These are phyloP conservation scores for Fusarium temperatum DNA, from an alignment of 2,329 filamentous ascomycete species.

Conservation along the genomic window DNA sequence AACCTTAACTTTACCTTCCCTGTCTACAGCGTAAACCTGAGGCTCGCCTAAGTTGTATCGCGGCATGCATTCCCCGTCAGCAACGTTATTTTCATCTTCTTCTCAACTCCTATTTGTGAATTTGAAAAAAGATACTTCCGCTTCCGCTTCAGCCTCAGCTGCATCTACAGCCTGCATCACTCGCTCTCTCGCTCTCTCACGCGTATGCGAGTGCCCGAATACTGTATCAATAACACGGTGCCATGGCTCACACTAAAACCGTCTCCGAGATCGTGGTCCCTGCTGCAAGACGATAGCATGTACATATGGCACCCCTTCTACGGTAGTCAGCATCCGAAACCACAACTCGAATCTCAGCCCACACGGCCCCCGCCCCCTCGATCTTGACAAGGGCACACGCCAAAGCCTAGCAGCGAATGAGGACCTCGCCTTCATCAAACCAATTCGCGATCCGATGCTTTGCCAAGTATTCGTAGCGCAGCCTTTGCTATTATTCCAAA, in stretches of 20 bases:
- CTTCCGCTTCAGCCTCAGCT: conserved; percentile 3
- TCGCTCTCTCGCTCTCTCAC: not conserved
- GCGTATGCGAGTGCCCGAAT: not conserved
- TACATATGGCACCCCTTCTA: conserved; percentile 18
- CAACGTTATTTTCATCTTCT: conserved; percentile 12
- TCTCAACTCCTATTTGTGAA: conserved; percentile 31
- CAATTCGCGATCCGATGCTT: conserved; percentile 3
- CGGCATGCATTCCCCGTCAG: conserved; percentile 23
- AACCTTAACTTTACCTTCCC: conserved; percentile 28
- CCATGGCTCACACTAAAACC: conserved; percentile 11
- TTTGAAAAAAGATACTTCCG: conserved; percentile 11
- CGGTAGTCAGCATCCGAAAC: conserved; percentile 37
- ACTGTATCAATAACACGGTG: conserved; percentile 6
- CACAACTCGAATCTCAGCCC: conserved; percentile 44
- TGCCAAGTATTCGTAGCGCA: conserved; percentile 4
- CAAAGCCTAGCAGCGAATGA: conserved; percentile 24
- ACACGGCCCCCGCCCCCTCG: conserved; percentile 35
- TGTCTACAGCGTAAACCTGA: conserved; percentile 25
- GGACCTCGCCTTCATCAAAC: conserved; percentile 9
- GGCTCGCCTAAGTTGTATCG: conserved; percentile 33
- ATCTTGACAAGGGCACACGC: conserved; percentile 37
- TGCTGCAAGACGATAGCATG: not conserved
- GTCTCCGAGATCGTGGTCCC: conserved; percentile 23
- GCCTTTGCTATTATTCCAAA: not conserved
- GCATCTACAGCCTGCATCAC: conserved; percentile 2